These are phyloP conservation scores for Peronospora destructor DNA, from an alignment of 352 stramenopile genomes.

Conservation along the genomic window DNA sequence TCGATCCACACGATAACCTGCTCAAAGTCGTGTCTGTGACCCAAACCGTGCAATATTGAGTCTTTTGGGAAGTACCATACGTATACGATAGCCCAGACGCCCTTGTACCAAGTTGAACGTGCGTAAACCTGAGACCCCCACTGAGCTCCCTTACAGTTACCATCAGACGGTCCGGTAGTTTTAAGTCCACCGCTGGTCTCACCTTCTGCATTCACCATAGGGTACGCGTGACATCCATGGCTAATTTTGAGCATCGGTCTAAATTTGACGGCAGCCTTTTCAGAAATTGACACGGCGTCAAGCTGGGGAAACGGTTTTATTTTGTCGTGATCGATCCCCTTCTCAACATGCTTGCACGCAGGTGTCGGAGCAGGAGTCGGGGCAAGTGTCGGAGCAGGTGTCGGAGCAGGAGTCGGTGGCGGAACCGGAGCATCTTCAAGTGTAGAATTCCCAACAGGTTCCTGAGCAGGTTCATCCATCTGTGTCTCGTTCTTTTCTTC, in stretches of 20 bases:
- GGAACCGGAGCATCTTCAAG: no score
- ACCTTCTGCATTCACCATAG: constrained; percentile 8
- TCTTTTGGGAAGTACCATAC: constrained; percentile 45
- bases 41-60: constrained; percentile 25
- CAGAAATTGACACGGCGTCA: constrained; percentile 8
- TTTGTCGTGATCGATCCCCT: constrained; percentile 11
- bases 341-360: no score
- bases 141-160: constrained; percentile 9
- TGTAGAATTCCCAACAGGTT: no score
- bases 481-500: no score
- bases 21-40: constrained; percentile 43
- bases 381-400: no score
- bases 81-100: constrained; percentile 27
- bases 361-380: no score
- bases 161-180: constrained; percentile 1
- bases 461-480: no score
- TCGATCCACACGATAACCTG: constrained; percentile 36
- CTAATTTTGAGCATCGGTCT: constrained; percentile 11
- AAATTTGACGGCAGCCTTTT: constrained; percentile 9
- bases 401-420: no score
- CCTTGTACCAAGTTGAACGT: constrained; percentile 7
- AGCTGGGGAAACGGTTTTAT: constrained; percentile 14
- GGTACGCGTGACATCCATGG: constrained; percentile 16
- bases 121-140: constrained; percentile 17
- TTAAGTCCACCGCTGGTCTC: constrained; percentile 12